Percentiles rank a stretch among this genome's conserved stretches.
Conservation (phyloP, 208 protist species). For the Porcisia deanei region DNA sequence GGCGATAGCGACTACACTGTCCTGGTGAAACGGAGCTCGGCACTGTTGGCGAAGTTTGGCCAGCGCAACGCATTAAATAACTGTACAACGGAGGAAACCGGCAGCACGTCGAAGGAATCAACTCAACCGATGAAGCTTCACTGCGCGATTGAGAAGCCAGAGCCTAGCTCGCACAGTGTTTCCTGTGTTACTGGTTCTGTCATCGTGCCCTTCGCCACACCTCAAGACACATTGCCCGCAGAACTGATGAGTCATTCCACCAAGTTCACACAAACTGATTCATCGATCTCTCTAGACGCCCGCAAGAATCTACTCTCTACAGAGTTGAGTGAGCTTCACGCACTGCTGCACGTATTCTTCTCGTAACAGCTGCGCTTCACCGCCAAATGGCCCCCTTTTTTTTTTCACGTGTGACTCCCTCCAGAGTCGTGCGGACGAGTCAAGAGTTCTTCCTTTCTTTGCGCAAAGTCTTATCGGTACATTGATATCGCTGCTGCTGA, state of each 20-base stretch:
- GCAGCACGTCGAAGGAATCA: background rate
- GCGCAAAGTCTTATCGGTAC: background rate
- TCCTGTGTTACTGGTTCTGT: background rate
- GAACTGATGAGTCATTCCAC: background rate
- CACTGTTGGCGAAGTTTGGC: constrained; percentile 25
- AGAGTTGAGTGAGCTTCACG: constrained; percentile 64
- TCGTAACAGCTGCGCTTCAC: constrained; percentile 11
- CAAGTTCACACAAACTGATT: constrained; percentile 17
- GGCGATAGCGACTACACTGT: constrained; percentile 26
- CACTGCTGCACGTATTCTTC: constrained; percentile 67
- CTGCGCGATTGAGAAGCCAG: constrained; percentile 6
- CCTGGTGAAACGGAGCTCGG: constrained; percentile 31
- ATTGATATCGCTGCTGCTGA: constrained; percentile 1
- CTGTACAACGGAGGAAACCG: background rate
- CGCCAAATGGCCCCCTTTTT: background rate
- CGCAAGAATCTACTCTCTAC: constrained; percentile 30
- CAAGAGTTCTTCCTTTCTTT: background rate
- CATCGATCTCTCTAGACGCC: constrained; percentile 1
- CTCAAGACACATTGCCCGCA: background rate
- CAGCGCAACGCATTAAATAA: background rate
- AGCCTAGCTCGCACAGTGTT: background rate
- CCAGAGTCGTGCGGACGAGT: background rate
- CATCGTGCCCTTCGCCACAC: background rate
- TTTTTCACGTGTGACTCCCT: background rate
- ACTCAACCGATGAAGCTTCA: constrained; percentile 19